Base-by-base conservation (phyloP, 805 yeast genomes). In the Wickerhamomyces xylosicus region DNA sequence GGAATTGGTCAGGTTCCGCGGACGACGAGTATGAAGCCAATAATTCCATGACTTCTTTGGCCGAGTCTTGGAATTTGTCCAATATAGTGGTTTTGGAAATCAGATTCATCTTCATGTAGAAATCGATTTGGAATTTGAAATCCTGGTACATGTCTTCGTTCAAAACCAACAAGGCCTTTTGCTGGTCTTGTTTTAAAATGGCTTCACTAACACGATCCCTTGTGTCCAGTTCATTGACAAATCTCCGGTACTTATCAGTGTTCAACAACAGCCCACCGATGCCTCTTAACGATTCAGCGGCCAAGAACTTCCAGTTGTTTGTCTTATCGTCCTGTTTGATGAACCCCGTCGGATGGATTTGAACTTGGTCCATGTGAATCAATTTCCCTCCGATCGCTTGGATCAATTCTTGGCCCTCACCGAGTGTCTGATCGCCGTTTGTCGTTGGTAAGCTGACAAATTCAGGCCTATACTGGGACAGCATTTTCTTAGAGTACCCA, bases 261-360 rank as follows among this genome's bases (percentile, higher is more conserved):
- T 71, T 68, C 13, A 76, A 37, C 36, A 76, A 49, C 6, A 76
- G 58, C 28, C 79, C 81, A 22, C 83, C 83, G 34, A 71, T 59
- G 1, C 79, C 81, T 53, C 83, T 60, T 4, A 76, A 48, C 1
- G 77, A 66, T 46, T 76, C 83, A 8, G 79, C 81, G 45, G 79
- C 77, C 14, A 76, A 53, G 45, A 75, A 67, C 52, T 74, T 74
- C 70, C 71, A 68, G 39, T 61, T 63, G 37, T 56, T 62, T 5
- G 50, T 47, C 19, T 60, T 61, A 31, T 69, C 63, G 16, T 53
- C 54, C 11, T 64, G 63, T 37, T 71, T 71, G 28, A 75, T 58
- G 52, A 74, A 74, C 2, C 81, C 81, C 2, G 81, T 76, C 33
- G 82, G 82, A 49, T 76, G 81, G 10, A 76, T 64, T 54, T 76